These are phyloP conservation scores for Claviceps maximensis DNA, from an alignment of 2,329 filamentous ascomycete genomes.

Conservation along the genomic window DNA sequence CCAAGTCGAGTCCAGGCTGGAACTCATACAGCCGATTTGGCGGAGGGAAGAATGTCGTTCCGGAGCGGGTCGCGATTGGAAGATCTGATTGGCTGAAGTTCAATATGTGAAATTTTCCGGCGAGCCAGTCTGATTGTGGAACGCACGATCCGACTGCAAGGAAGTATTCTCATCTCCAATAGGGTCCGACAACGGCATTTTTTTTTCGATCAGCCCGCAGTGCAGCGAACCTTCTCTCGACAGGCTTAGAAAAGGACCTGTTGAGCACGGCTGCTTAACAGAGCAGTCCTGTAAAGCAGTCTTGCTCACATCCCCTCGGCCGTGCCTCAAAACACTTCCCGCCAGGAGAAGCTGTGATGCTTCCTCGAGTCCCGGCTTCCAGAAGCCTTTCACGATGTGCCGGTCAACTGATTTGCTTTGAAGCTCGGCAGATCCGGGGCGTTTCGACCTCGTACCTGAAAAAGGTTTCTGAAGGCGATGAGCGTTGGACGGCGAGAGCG, in stretches of 20 bases:
- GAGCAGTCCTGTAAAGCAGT: neutral
- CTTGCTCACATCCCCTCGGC: neutral
- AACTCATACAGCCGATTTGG: slow-evolving; percentile 14
- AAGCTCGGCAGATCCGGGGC: slow-evolving; percentile 18
- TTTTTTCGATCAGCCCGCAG: neutral
- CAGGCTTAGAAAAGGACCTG: neutral
- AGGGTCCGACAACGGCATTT: neutral
- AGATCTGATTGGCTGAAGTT: slow-evolving; percentile 17
- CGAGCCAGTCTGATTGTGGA: too few relatives aligned
- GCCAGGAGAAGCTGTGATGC: neutral
- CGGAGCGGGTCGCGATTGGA: neutral
- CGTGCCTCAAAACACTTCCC: neutral
- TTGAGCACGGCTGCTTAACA: neutral
- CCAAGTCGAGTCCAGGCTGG: slow-evolving; percentile 12
- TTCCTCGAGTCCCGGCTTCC: neutral
- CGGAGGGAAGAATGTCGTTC: slow-evolving; percentile 17
- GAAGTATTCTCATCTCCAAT: too few relatives aligned
- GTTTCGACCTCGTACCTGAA: slow-evolving; percentile 28
- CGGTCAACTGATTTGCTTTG: slow-evolving; percentile 9
- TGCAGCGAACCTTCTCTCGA: neutral
- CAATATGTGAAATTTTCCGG: slow-evolving; percentile 13
- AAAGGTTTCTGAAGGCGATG: slow-evolving; percentile 29
- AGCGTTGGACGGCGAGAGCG: slow-evolving; percentile 35
- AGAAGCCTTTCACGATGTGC: slow-evolving; percentile 15
- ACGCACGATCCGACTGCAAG: too few relatives aligned